These are phyloP conservation scores for Hamiltosporidium magnivora DNA, from an alignment of 371 early-diverging fungal species.

Conservation along the genomic window DNA sequence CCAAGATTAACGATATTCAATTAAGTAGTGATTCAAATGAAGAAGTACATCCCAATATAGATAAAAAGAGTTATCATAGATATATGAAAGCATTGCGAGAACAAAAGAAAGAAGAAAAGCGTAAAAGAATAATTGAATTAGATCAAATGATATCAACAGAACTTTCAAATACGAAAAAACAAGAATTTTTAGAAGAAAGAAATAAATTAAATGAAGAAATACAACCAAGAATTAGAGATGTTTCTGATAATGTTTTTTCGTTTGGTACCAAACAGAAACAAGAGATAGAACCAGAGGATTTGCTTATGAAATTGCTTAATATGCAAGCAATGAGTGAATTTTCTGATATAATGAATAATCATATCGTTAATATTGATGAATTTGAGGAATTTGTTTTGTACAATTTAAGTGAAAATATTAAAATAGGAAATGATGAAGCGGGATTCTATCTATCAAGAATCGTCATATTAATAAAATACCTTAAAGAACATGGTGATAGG, in stretches of 20 bases:
- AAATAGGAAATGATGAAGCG: conserved; percentile 31
- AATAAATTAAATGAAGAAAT: conserved; percentile 4
- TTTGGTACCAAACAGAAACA: conserved; percentile 7
- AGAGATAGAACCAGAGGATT: conserved; percentile 6
- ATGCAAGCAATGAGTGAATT: conserved; percentile 2
- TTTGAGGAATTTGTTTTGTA: conserved; percentile 28
- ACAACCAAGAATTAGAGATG: conserved; percentile 6
- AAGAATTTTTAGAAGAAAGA: conserved; percentile 5
- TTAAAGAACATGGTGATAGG: conserved; percentile 12
- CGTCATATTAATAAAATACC: conserved; percentile 21
- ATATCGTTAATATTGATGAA: conserved; percentile 8
- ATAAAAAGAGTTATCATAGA: conserved; percentile 24
- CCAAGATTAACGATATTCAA: no score
- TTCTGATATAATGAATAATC: no score
- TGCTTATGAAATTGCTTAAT: conserved; percentile 20
- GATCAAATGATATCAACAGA: neutral
- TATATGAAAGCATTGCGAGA: conserved; percentile 20
- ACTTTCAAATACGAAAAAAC: no score
- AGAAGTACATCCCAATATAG: conserved; percentile 48
- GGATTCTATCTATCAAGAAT: conserved; percentile 26
- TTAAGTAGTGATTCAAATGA: conserved; percentile 1
- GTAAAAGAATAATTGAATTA: conserved; percentile 16
- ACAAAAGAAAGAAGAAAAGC: conserved; percentile 13
- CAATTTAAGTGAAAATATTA: conserved; percentile 36
- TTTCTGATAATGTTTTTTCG: neutral